These are phyloP conservation scores for Starmerella etchellsii DNA, from an alignment of 805 yeast species.

Conservation along the genomic window DNA sequence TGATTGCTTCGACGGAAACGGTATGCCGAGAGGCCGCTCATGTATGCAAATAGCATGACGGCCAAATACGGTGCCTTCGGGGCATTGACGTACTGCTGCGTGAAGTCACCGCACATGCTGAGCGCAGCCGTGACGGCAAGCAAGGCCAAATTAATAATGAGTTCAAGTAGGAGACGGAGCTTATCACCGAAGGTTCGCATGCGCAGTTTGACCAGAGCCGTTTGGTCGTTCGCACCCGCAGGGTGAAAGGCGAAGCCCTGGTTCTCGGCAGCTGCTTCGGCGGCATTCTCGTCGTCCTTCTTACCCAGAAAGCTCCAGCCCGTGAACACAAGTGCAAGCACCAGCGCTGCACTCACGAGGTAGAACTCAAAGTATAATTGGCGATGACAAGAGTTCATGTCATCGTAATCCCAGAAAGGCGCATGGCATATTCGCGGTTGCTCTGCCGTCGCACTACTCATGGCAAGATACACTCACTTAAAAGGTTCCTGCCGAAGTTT, in stretches of 20 bases:
- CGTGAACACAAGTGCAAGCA: conserved; percentile 1
- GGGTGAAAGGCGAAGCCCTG: conserved; percentile 9
- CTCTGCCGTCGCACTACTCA: no score
- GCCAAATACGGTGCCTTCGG: conserved; percentile 9
- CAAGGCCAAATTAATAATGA: conserved; percentile 11
- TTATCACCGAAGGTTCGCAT: conserved; percentile 16
- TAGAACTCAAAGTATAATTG: conserved; percentile 19
- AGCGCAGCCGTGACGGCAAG: conserved; percentile 1
- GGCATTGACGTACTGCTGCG: conserved; percentile 11
- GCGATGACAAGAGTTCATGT: conserved; percentile 18
- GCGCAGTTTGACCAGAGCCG: conserved; percentile 16
- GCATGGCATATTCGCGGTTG: neutral
- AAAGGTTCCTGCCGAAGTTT: no score
- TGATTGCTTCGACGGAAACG: conserved; percentile 8
- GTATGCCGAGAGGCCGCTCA: conserved; percentile 9
- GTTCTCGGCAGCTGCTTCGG: neutral
- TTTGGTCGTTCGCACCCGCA: conserved; percentile 11
- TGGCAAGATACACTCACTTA: no score
- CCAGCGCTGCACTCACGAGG: conserved; percentile 9
- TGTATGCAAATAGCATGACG: conserved; percentile 5
- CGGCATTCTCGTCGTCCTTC: neutral
- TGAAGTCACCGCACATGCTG: neutral
- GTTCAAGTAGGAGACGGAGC: conserved; percentile 17
- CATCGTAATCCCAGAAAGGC: conserved; percentile 21
- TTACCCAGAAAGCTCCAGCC: neutral